Evolutionary conservation across 73 alveolate genomes (phyloP), one percentile per base, ranked within the genome.

Genomic region (Paramecium bursaria): DNA sequence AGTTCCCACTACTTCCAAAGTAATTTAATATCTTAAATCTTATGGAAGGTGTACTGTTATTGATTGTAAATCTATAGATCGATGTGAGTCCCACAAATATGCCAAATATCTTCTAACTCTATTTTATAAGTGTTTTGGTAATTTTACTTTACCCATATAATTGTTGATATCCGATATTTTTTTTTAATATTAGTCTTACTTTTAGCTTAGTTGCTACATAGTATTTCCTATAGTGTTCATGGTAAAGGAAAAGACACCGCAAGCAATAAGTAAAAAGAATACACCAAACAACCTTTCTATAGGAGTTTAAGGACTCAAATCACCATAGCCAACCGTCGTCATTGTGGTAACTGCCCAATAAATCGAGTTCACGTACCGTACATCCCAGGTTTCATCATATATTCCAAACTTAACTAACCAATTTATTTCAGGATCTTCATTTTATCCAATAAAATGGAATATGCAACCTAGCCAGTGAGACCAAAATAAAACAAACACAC

Each of bases 321-420:
- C 97, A 3, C 97, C 97, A 51, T 92, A 92, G 25, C 95, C 97
- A 14, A 92, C 92, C 11, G 95, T 92, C 30, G 86, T 82, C 93
- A 87, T 92, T n/a, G 94, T 87, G n/a, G 92, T 87, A 6, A 86
- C 90, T 14, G 93, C 94, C 90, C 94, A 92, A 60, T 92, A 92
- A 4, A 92, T 31, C 1, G 97, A 75, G 25, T 94, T 75, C 7
- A 92, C 55, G 74, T 92, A 92, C 19, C 76, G 14, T 26, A 53
- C 46, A 53, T 17, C 6, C 53, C 55, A 67, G 6, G 42, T 25
- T 67, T 67, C 48, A n/a, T 39, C 82, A 42, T 67, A 67, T 7
- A 67, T 31, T 15, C 46, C 60, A 33, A 25, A 33, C 0, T 39
- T 39, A 17, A 17, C 13, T 9, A 67, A 4, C 82, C 82, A 67